Base-by-base conservation (phyloP, 1,284 basidiomycete genomes). In the Cutaneotrichosporon dermatis region DNA sequence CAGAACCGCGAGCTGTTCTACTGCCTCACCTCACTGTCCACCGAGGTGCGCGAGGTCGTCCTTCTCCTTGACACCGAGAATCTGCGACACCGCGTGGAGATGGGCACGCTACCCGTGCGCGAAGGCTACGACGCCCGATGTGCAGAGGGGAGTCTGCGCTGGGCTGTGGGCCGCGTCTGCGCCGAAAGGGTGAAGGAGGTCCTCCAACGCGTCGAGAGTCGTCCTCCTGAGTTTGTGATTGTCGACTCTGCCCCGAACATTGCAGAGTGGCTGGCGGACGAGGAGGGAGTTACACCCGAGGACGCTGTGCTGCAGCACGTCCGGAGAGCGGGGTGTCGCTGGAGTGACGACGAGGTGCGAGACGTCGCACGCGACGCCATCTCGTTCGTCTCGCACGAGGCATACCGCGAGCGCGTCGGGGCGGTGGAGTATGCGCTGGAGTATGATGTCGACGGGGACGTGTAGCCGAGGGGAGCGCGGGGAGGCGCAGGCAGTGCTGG, bases 1-100 rank as follows among this genome's bases (percentile, higher is more conserved):
- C 34, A 49, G 46, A 36, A 49, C 34, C 46, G 46, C 46, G 46
- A 49, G 34, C 33, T 49, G 46, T 33, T 49, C 10, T 36, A 36
- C 12, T 49, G 46, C 34, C 46, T 49, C 33, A 49, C 34, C 5
- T 7, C 34, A 1, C 34, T 34, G 11, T 34, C 25, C 33, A 35
- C 46, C 34, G 46, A 49, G 34, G 46, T 49, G 13, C 46, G 46
- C 34, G 46, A 49, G 46, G 46, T 49, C 46, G 46, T 49, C 11
- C 34, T 49, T 13, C 46, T 49, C 46, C 46, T 49, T 33, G 46
- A 49, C 46, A 35, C 46, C 9, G 46, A 12, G 46, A 5, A 4
- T n/a, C 13, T 7, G 46, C 25, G 5, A 13, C 8, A 25, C 13
- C 5, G 13, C 13, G 33, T 35, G 33, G 46, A 35, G 12, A 12